Percentiles rank a stretch among this genome's conserved stretches.
phyloP scores from a whole-genome alignment of 202 grass and related monocot species.

The Hordeum pubiflorum region DNA sequence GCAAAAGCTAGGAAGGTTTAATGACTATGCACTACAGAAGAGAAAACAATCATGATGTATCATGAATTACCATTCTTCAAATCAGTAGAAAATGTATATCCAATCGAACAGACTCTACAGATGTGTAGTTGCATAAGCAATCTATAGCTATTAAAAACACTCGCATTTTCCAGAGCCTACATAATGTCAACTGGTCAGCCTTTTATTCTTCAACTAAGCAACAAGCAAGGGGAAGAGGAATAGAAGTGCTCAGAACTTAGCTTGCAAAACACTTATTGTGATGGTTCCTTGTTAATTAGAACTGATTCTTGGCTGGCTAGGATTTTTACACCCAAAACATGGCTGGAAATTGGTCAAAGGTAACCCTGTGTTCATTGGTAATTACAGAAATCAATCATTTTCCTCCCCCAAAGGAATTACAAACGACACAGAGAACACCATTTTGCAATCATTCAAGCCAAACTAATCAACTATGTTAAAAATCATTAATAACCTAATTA shows the following conservation, averaged over 20 bases:
- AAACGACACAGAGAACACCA: not conserved
- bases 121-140: not conserved
- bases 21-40: not conserved
- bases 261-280: not conserved
- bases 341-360: not conserved
- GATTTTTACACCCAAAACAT: not conserved
- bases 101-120: not conserved
- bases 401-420: not conserved
- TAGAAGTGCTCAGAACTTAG: not conserved
- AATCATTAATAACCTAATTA: not conserved
- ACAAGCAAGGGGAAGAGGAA: not conserved
- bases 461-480: not conserved
- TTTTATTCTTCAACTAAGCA: conserved; percentile 19
- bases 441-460: not conserved
- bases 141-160: not conserved
- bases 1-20: not conserved
- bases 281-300: not conserved
- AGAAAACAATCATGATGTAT: not conserved
- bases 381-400: conserved; percentile 11
- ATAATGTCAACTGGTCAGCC: not conserved
- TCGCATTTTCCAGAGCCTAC: not conserved
- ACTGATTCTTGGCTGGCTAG: not conserved
- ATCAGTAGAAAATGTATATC: not conserved
- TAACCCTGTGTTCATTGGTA: not conserved
- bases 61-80: not conserved